phyloP scores from a whole-genome alignment of 768 basidiomycete species.

The Pleurotus tuber-regium region DNA sequence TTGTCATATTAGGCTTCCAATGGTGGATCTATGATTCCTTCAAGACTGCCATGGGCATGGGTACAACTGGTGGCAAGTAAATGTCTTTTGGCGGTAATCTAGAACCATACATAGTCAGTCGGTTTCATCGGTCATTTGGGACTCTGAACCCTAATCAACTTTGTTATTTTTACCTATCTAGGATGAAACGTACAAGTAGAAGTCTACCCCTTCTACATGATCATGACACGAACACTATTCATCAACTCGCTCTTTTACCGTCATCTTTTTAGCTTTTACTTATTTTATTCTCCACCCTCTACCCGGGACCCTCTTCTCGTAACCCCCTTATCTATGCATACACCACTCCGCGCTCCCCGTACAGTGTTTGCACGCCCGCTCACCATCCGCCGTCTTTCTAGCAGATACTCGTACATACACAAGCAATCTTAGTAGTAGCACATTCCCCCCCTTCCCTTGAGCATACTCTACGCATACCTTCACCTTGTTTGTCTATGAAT shows the following conservation, averaged over 20 bases:
- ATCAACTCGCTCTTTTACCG: conserved; percentile 9
- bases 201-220: neutral
- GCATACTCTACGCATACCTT: neutral
- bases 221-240: conserved; percentile 7
- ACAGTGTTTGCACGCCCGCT: neutral
- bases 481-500: neutral
- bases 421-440: neutral
- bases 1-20: conserved; percentile 72
- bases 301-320: no score
- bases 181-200: conserved; percentile 9
- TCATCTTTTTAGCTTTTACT: neutral
- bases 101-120: neutral
- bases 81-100: conserved; percentile 12
- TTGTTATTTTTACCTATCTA: neutral
- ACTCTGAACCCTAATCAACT: neutral
- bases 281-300: conserved; percentile 2
- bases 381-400: neutral
- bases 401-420: conserved; percentile 7
- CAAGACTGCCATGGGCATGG: conserved; percentile 81
- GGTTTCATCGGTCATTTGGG: neutral
- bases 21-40: conserved; percentile 94
- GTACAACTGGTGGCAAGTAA: conserved; percentile 88
- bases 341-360: neutral
- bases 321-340: conserved; percentile 1
- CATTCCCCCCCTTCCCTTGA: neutral